Evolutionary conservation across 768 basidiomycete species (phyloP).

Genomic region (Tylopilus rubrobrunneus): DNA sequence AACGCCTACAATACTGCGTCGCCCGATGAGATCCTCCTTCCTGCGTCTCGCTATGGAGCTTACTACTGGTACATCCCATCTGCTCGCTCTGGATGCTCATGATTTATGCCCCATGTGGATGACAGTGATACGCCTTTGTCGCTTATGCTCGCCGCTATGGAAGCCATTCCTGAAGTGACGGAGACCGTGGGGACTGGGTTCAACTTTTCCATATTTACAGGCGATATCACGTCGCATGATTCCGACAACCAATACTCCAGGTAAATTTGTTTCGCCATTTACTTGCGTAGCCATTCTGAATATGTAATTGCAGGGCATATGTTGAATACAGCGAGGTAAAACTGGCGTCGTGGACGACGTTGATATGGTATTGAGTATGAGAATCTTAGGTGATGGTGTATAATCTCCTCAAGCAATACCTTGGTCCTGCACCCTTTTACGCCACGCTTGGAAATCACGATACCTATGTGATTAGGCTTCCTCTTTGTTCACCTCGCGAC

Average conservation of each 20-base stretch:
- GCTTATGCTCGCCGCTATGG: conserved; percentile 52
- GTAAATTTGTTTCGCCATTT: conserved; percentile 25
- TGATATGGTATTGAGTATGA: neutral
- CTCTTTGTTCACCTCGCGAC: neutral
- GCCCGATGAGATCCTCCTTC: conserved; percentile 43
- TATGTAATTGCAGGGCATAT: conserved; percentile 40
- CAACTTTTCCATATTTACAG: conserved; percentile 65
- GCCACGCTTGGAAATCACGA: conserved; percentile 74
- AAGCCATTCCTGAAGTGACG: conserved; percentile 64
- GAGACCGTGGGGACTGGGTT: conserved; percentile 58
- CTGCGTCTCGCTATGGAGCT: conserved; percentile 64
- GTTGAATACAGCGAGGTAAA: conserved; percentile 57
- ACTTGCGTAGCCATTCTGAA: neutral
- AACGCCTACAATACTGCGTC: conserved; percentile 45
- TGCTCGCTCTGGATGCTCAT: too few species aligned
- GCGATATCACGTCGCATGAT: conserved; percentile 73
- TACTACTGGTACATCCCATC: conserved; percentile 8
- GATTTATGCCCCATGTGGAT: neutral
- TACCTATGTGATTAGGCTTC: conserved; percentile 44
- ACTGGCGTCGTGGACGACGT: neutral
- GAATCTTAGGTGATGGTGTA: conserved; percentile 49
- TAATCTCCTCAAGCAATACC: conserved; percentile 53
- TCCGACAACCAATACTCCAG: conserved; percentile 60
- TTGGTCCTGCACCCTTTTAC: conserved; percentile 62
- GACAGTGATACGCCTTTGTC: conserved; percentile 57